Conservation (phyloP, 2,329 filamentous ascomycete species). For the Aureobasidium subglaciale region DNA sequence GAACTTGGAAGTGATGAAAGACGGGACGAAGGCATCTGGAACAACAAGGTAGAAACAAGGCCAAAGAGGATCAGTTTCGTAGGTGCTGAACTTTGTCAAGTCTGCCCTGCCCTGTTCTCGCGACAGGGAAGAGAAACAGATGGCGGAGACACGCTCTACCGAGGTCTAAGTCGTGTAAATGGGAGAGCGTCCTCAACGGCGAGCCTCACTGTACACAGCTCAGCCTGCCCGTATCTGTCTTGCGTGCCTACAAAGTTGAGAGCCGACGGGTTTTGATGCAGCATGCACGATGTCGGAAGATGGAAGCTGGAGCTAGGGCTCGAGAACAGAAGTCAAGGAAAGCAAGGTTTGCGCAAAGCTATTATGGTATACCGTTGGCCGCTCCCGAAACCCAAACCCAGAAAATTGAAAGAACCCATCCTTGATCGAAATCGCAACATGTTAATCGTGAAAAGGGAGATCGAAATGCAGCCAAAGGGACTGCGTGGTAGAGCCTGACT, state of each 20-base stretch:
- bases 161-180: too few relatives aligned
- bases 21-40: neutral
- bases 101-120: neutral
- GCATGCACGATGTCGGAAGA: too few relatives aligned
- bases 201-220: too few relatives aligned
- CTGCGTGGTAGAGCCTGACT: slow-evolving; percentile 15
- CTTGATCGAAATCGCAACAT: neutral
- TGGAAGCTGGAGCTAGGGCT: neutral
- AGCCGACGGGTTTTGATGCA: too few relatives aligned
- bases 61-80: neutral
- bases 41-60: neutral
- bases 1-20: neutral
- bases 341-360: slow-evolving; percentile 4
- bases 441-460: neutral
- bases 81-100: neutral
- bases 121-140: neutral
- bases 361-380: slow-evolving; percentile 9
- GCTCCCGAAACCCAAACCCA: slow-evolving; percentile 3
- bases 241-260: too few relatives aligned
- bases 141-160: too few relatives aligned
- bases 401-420: neutral
- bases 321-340: neutral
- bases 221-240: too few relatives aligned
- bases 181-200: neutral
- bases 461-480: too few relatives aligned